Conservation (phyloP, 257 asterid species). For the Solanum boliviense region DNA sequence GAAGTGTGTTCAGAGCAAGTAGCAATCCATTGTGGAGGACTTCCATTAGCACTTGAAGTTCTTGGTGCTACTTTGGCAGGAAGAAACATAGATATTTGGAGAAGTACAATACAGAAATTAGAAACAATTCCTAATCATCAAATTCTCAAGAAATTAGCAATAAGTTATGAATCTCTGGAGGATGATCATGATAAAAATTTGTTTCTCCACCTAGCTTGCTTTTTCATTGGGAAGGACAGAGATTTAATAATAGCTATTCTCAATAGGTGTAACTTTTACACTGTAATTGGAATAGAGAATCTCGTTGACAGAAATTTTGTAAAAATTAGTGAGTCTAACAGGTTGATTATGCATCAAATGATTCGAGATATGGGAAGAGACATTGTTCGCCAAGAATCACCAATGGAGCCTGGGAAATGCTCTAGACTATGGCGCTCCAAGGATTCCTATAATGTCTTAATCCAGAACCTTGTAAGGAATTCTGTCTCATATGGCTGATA, state of each 20-base stretch:
- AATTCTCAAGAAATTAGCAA: neutral
- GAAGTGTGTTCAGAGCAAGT: neutral
- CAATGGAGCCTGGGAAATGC: constrained; percentile 2
- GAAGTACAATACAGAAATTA: constrained; percentile 1
- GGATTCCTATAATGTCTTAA: neutral
- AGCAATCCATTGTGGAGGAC: constrained; percentile 7
- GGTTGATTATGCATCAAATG: constrained; percentile 3
- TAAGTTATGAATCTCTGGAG: constrained; percentile 5
- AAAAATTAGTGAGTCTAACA: neutral
- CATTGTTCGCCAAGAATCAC: constrained; percentile 11
- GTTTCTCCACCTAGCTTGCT: constrained; percentile 4
- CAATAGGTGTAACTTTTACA: neutral
- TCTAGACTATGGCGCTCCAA: constrained; percentile 8
- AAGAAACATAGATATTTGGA: neutral
- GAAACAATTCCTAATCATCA: constrained; percentile 2
- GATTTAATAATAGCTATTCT: neutral
- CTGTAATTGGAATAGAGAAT: constrained; percentile 2
- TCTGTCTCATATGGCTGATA: neutral
- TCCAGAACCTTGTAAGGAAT: neutral
- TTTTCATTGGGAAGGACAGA: constrained; percentile 2
- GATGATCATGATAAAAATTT: constrained; percentile 4
- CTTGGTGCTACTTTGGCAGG: constrained; percentile 6
- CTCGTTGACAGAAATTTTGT: constrained; percentile 3
- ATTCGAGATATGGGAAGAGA: constrained; percentile 10
- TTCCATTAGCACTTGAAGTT: constrained; percentile 11